Conservation (phyloP, 495 filamentous ascomycete genomes). For the Sporormia fimetaria region DNA sequence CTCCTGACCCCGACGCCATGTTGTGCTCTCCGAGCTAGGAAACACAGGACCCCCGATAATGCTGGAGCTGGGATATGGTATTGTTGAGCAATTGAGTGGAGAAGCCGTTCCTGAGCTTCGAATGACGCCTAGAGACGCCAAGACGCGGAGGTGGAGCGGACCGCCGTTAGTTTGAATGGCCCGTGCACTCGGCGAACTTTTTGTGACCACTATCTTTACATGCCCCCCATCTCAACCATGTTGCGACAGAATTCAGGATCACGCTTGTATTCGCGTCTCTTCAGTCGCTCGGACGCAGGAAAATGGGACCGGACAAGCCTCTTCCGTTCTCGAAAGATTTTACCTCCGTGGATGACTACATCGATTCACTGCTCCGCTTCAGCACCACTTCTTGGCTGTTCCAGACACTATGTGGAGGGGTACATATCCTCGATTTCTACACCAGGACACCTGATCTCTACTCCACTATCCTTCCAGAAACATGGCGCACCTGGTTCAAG, state of each 20-base stretch:
- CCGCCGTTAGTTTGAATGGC: too few relatives aligned
- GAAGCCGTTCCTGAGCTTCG: too few relatives aligned
- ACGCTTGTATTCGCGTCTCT: too few relatives aligned
- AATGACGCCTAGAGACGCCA: too few relatives aligned
- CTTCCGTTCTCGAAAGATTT: conserved; percentile 51
- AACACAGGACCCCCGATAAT: conserved; percentile 4
- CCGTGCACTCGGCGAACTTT: too few relatives aligned
- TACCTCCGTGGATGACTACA: conserved; percentile 54
- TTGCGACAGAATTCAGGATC: too few relatives aligned
- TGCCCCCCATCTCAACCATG: too few relatives aligned
- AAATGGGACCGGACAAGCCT: conserved; percentile 41
- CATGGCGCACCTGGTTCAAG: conserved; percentile 72
- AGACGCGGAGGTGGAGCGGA: too few relatives aligned
- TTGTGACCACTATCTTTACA: too few relatives aligned
- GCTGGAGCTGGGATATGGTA: too few relatives aligned
- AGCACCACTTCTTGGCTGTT: conserved; percentile 64
- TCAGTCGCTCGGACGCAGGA: background rate
- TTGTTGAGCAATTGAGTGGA: too few relatives aligned
- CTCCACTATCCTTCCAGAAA: conserved; percentile 54
- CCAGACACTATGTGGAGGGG: conserved; percentile 77
- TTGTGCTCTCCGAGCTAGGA: conserved; percentile 11
- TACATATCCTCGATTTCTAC: conserved; percentile 93
- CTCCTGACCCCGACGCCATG: conserved; percentile 19
- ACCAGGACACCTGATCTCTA: conserved; percentile 76
- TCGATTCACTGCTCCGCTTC: conserved; percentile 67